Percentiles rank a stretch among this genome's conserved stretches.
Conservation (phyloP, 257 asterid genomes). For the Plectranthus barbatus region DNA sequence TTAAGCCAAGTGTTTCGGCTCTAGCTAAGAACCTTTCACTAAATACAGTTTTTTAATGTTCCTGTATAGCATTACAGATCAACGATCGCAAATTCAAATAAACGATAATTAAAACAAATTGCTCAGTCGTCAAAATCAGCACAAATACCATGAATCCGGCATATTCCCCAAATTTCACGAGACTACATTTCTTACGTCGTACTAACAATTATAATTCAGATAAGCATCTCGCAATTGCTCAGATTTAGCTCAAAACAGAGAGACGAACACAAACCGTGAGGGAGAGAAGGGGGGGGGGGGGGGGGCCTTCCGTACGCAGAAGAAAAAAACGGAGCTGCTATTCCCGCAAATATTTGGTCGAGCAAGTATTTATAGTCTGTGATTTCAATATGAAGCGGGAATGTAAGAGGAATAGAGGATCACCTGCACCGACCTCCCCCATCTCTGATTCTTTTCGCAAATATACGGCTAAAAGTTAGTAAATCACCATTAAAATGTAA, state of each 20-base stretch:
- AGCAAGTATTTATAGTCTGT: not conserved
- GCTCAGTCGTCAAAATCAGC: not conserved
- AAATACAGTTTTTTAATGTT: not conserved
- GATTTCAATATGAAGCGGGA: not conserved
- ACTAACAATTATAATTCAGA: not conserved
- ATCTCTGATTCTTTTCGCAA: not conserved
- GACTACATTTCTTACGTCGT: not conserved
- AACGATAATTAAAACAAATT: not conserved
- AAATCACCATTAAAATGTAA: too few relatives aligned
- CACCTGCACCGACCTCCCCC: not conserved
- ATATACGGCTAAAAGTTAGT: not conserved
- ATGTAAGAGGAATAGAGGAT: not conserved
- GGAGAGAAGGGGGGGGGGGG: not conserved
- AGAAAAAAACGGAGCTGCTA: not conserved
- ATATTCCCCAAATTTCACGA: not conserved
- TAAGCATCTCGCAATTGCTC: not conserved
- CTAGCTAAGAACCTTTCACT: too few relatives aligned
- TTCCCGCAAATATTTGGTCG: not conserved
- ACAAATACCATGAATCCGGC: not conserved
- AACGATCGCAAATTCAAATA: not conserved
- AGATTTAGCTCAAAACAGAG: slow-evolving; percentile 1
- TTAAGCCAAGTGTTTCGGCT: too few relatives aligned
- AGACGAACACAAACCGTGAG: not conserved
- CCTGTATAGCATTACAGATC: not conserved
- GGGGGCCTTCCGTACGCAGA: not conserved